Conservation (phyloP, 345 rosid genomes). For the Hibiscus tridactylites region DNA sequence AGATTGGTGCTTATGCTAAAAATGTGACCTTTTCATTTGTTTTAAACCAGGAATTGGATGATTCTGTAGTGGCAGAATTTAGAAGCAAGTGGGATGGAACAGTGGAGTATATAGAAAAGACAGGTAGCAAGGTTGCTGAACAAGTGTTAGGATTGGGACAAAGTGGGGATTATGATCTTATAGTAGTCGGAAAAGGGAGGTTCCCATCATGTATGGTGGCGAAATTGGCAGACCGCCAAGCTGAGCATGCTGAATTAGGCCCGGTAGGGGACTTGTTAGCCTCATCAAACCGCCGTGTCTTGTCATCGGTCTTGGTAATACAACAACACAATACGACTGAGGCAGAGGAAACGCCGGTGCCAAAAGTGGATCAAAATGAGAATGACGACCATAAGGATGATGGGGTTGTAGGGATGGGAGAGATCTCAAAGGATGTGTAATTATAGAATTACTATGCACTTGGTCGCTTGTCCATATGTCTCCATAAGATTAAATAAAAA, state of each 20-base stretch:
- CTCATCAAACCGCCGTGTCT: constrained; percentile 24
- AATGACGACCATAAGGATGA: background rate
- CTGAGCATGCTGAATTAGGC: constrained; percentile 50
- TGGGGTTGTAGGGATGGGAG: constrained; percentile 9
- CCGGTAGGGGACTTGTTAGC: constrained; percentile 44
- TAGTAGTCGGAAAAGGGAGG: constrained; percentile 63
- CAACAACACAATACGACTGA: constrained; percentile 44
- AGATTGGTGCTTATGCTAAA: background rate
- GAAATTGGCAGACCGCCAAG: constrained; percentile 40
- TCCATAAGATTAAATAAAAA: background rate
- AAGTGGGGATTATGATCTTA: constrained; percentile 46
- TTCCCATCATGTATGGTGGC: constrained; percentile 48
- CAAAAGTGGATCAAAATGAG: constrained; percentile 17
- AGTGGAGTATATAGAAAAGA: constrained; percentile 41
- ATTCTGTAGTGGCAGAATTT: constrained; percentile 37
- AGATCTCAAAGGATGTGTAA: constrained; percentile 18
- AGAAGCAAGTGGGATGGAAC: constrained; percentile 35
- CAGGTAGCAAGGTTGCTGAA: constrained; percentile 34
- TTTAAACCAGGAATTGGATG: constrained; percentile 46
- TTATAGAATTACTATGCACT: background rate
- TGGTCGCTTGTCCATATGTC: background rate
- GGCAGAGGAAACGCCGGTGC: constrained; percentile 36
- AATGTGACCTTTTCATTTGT: background rate
- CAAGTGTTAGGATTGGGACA: constrained; percentile 41
- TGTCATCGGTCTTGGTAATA: constrained; percentile 41